phyloP scores from a whole-genome alignment of 176 grass and related monocot species.

The Oryza punctata region DNA sequence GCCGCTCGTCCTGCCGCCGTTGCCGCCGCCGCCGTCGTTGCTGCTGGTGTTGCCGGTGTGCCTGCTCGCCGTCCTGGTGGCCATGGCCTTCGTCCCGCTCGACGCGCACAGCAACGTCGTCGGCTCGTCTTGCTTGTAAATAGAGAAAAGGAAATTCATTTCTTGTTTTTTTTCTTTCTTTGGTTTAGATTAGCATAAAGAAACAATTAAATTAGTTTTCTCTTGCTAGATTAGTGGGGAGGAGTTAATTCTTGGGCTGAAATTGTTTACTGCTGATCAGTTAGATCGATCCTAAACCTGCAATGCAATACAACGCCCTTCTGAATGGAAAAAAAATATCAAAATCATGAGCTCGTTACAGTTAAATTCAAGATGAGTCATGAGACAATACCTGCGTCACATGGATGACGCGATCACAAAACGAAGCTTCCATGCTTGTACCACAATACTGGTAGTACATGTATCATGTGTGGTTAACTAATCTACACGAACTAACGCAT shows the following conservation, averaged over 20 bases:
- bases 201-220: too few relatives aligned
- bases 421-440: neutral
- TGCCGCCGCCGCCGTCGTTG: constrained; percentile 57
- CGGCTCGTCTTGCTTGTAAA: constrained; percentile 18
- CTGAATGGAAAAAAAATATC: too few relatives aligned
- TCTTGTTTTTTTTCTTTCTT: too few relatives aligned
- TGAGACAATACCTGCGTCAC: neutral
- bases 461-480: neutral
- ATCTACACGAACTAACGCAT: neutral
- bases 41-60: constrained; percentile 56
- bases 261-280: neutral
- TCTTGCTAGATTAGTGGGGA: neutral
- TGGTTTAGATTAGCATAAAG: too few relatives aligned
- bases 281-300: neutral
- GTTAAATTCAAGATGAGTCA: neutral
- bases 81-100: constrained; percentile 60
- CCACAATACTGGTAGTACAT: too few relatives aligned
- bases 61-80: constrained; percentile 55
- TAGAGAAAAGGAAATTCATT: neutral
- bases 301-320: too few relatives aligned
- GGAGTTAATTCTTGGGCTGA: neutral
- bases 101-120: constrained; percentile 45
- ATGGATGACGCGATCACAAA: neutral
- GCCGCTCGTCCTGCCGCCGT: constrained; percentile 60
- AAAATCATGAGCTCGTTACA: neutral